These are phyloP conservation scores for Schizosaccharomyces pombe DNA, from an alignment of 805 yeast species.

Conservation along the genomic window DNA sequence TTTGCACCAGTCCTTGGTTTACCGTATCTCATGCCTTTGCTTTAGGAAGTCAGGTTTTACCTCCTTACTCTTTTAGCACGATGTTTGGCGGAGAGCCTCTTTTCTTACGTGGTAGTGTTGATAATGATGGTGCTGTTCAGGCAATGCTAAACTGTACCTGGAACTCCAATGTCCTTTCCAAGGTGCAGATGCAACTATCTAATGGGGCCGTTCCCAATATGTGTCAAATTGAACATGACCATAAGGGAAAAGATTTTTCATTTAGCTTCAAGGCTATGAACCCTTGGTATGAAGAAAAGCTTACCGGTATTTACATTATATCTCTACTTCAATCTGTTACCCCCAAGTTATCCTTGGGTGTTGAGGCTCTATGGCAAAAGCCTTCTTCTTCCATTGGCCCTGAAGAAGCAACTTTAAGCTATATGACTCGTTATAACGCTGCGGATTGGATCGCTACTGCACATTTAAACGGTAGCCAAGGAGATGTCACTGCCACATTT, in stretches of 20 bases:
- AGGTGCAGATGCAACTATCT: slow-evolving; percentile 70
- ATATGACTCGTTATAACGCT: slow-evolving; percentile 71
- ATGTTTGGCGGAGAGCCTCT: slow-evolving; percentile 52
- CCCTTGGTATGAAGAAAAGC: slow-evolving; percentile 57
- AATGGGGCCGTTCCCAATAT: slow-evolving; percentile 62
- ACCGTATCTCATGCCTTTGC: slow-evolving; percentile 88
- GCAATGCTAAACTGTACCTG: slow-evolving; percentile 6
- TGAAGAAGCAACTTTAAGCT: slow-evolving; percentile 76
- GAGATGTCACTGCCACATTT: slow-evolving; percentile 69
- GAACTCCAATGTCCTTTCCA: slow-evolving; percentile 20
- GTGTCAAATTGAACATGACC: slow-evolving; percentile 91
- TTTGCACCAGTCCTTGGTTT: slow-evolving; percentile 78
- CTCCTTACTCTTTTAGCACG: slow-evolving; percentile 78
- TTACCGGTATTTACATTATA: slow-evolving; percentile 81
- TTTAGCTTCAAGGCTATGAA: slow-evolving; percentile 75
- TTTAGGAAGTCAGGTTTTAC: slow-evolving; percentile 53
- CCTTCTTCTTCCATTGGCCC: slow-evolving; percentile 40
- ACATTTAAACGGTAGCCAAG: slow-evolving; percentile 67
- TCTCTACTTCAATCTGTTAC: slow-evolving; percentile 77
- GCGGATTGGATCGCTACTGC: slow-evolving; percentile 86
- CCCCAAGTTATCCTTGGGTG: slow-evolving; percentile 61
- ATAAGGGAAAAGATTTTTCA: slow-evolving; percentile 70
- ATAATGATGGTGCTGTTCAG: slow-evolving; percentile 7
- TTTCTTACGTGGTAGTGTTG: slow-evolving; percentile 5
- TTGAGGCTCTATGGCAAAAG: slow-evolving; percentile 67